These are phyloP conservation scores for Scutellaria baicalensis DNA, from an alignment of 257 asterid species.

Conservation along the genomic window DNA sequence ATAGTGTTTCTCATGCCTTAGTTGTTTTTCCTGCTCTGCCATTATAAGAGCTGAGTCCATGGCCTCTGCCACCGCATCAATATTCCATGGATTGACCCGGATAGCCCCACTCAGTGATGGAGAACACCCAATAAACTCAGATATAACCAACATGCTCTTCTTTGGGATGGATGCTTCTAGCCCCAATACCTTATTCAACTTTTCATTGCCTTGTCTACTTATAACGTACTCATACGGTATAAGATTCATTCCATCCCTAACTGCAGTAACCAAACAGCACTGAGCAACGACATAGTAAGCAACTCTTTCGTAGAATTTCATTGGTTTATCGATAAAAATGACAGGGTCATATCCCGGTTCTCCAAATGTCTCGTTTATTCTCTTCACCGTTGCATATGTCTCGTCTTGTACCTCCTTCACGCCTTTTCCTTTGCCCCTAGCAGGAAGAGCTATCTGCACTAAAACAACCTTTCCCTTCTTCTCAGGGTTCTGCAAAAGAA, in stretches of 20 bases:
- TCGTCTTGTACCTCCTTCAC: slow-evolving; percentile 87
- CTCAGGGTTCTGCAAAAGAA: slow-evolving; percentile 69
- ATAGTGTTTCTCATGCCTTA: slow-evolving; percentile 83
- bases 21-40: slow-evolving; percentile 78
- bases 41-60: slow-evolving; percentile 72
- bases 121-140: slow-evolving; percentile 87
- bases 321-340: slow-evolving; percentile 59
- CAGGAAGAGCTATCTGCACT: slow-evolving; percentile 91
- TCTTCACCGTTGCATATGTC: slow-evolving; percentile 54
- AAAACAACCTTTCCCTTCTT: slow-evolving; percentile 81
- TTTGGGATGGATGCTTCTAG: slow-evolving; percentile 35
- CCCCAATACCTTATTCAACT: slow-evolving; percentile 48
- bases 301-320: slow-evolving; percentile 65
- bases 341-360: slow-evolving; percentile 74
- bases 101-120: slow-evolving; percentile 87
- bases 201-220: slow-evolving; percentile 68
- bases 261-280: slow-evolving; percentile 89
- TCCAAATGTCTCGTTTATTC: slow-evolving; percentile 66
- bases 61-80: slow-evolving; percentile 75
- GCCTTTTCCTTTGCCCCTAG: slow-evolving; percentile 76
- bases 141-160: slow-evolving; percentile 79
- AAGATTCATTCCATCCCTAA: slow-evolving; percentile 91
- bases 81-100: slow-evolving; percentile 87
- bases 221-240: slow-evolving; percentile 81
- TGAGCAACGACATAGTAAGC: slow-evolving; percentile 80